Percentiles rank a stretch among this genome's conserved stretches.
phyloP scores from a whole-genome alignment of 306 rosid species.

The Lablab purpureus region DNA sequence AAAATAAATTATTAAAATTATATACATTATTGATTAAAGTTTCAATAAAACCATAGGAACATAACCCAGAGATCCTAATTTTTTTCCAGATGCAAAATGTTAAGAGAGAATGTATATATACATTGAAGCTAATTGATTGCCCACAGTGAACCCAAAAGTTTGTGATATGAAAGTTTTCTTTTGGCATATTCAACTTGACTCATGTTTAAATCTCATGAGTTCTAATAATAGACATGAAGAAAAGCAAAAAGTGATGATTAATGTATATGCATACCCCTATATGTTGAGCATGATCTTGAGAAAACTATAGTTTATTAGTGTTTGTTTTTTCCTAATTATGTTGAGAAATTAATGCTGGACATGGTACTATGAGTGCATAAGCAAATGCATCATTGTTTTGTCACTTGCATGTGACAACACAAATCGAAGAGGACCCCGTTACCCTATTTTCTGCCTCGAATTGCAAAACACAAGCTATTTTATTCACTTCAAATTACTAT shows the following conservation, averaged over 20 bases:
- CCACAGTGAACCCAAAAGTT: background rate
- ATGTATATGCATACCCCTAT: background rate
- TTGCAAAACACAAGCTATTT: background rate
- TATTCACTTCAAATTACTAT: background rate
- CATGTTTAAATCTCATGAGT: background rate
- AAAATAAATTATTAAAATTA: background rate
- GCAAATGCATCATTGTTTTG: slow-evolving; percentile 14
- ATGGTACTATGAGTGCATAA: background rate
- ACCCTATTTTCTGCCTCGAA: background rate
- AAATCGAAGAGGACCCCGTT: slow-evolving; percentile 3
- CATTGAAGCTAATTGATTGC: background rate
- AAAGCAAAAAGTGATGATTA: background rate
- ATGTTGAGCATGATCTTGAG: background rate
- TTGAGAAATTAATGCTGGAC: background rate
- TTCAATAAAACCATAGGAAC: background rate
- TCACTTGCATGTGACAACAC: background rate
- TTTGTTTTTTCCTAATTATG: background rate
- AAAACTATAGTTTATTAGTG: background rate
- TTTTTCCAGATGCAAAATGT: background rate
- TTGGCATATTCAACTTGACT: slow-evolving; percentile 10
- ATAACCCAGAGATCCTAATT: background rate
- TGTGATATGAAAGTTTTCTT: background rate
- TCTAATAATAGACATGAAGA: background rate
- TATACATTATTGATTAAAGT: background rate
- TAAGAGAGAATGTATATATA: background rate